Evolutionary conservation across 2,329 filamentous ascomycete genomes (phyloP), one percentile per base, ranked within the genome.

Genomic region (Coniella vitis): DNA sequence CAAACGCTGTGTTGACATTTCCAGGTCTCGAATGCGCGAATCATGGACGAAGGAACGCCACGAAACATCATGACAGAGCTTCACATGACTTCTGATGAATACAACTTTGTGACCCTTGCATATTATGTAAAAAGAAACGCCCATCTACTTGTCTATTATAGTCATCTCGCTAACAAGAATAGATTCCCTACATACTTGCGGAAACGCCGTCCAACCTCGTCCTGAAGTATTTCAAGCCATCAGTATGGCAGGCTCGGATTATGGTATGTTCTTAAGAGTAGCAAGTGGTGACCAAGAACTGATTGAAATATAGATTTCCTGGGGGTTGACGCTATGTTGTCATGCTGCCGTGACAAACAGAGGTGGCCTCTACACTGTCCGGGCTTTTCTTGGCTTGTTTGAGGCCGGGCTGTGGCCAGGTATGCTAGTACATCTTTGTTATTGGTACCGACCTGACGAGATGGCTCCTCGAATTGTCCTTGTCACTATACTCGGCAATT

Each of bases 371-470:
- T 70, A 67, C 46, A 56, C 58, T 7, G 60, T 60, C 5, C 58
- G 68, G 8, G 69, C 69, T 22, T 68, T 49, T 17, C 52, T 48
- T 12, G 48, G 48, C 47, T 66, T 13, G 58, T 65, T 40, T 36
- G 67, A 70, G 46, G 66, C 67, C 2, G 67, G 67, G 9, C 62
- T 68, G 58, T 71, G 68, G 45, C 68, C 69, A 2, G 68, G 69
- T 0, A 61, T 72, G 9, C 62, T 71, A 14, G 47, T 72, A 4
- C 70, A 72, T 49, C 63, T 73, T 60, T 67, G 64, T 1, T 73
- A 72, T 50, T 74, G 71, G 70, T 74, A 74, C 49, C 61, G 71
- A 4, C 68, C 69, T 0, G 71, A 74, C 46, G 71, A 74, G 50
- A 69, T 74, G 64, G 66, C 68, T 13, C 59, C 69, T 2, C 64